Evolutionary conservation across 495 filamentous ascomycete genomes (phyloP).

Genomic region (Haplographium delicatum): DNA sequence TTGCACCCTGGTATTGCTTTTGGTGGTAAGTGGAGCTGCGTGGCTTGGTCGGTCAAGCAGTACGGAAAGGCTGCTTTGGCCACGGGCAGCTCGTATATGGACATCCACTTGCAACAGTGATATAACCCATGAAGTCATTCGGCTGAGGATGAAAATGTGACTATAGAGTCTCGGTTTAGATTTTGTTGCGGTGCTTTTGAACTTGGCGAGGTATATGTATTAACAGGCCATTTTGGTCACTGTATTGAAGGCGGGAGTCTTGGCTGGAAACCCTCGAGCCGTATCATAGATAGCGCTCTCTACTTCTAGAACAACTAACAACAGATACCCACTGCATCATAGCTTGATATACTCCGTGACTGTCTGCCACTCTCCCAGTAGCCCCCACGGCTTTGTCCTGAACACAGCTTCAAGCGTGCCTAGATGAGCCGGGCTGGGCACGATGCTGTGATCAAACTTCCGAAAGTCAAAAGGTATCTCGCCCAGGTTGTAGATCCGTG

Average conservation of each 20-base stretch:
- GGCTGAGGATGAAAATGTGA: slow-evolving; percentile 7
- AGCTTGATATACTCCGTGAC: slow-evolving; percentile 13
- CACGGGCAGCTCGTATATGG: slow-evolving; percentile 5
- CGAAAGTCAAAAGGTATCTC: slow-evolving; percentile 12
- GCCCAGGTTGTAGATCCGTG: too few species aligned
- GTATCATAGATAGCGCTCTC: slow-evolving; percentile 8
- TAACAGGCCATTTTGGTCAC: slow-evolving; percentile 5
- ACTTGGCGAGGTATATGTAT: slow-evolving; percentile 8
- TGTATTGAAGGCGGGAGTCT: slow-evolving; percentile 9
- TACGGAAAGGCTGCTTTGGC: slow-evolving; percentile 3
- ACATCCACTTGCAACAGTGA: slow-evolving; percentile 5
- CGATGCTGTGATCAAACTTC: slow-evolving; percentile 10
- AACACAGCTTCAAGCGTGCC: slow-evolving; percentile 11
- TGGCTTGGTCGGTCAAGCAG: slow-evolving; percentile 23
- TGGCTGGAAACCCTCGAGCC: slow-evolving; percentile 10
- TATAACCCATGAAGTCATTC: slow-evolving; percentile 5
- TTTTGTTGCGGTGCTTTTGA: slow-evolving; percentile 9
- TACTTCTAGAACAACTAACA: slow-evolving; percentile 6
- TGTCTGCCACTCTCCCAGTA: slow-evolving; percentile 14
- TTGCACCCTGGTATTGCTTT: slow-evolving; percentile 33
- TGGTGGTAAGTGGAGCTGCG: slow-evolving; percentile 17
- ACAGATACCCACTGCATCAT: slow-evolving; percentile 9
- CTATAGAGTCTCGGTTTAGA: slow-evolving; percentile 4
- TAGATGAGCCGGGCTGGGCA: slow-evolving; percentile 10
- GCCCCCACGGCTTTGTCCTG: slow-evolving; percentile 8